Evolutionary conservation across 2,329 filamentous ascomycete species (phyloP), one percentile per base, ranked within the genome.

Genomic region (Cadophora luteo-olivacea): DNA sequence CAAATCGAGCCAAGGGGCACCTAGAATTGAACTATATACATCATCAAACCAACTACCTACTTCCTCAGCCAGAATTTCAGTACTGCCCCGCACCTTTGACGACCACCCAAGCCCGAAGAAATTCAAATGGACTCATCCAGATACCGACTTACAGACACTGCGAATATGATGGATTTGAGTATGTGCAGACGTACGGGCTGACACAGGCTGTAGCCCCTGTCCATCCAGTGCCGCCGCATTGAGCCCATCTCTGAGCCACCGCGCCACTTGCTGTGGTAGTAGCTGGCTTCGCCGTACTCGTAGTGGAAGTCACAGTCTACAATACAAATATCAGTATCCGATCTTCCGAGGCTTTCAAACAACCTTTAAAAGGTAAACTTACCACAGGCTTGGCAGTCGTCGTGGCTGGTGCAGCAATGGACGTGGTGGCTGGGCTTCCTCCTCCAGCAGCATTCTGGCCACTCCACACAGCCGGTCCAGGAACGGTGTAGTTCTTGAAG

Each of bases 401-500:
- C 12, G 33, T n/a, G 8, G 55, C 14, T 25, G 62, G 24, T 25
- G 4, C n/a, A n/a, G 49, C 65, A 48, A 12, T 38, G 25, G 58
- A 16, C 22, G 45, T 54, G 25, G 52, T 33, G 4, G 19, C 52
- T n/a, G 52, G 33, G 22, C 22, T 60, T 60, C 36, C 32, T 16
- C 61, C 69, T 19, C 67, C 64, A 45, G 55, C 62, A 51, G 57
- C 68, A 32, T 64, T 66, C 52, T 73, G 68, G n/a, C 69, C 72
- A 33, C 57, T 54, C 73, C 72, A 75, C 7, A 77, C 73, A 24
- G 73, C 70, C 51, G 75, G 75, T 1, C 75, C 75, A 1, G 74
- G 74, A 22, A 76, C 71, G 9, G 74, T 76, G 64, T 77, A 77
- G 61, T 73, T 77, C 38, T 70, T 51, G 66, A 76, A 76, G 55